Base-by-base conservation (phyloP, 2,329 filamentous ascomycete genomes). In the Aspergillus sp. region DNA sequence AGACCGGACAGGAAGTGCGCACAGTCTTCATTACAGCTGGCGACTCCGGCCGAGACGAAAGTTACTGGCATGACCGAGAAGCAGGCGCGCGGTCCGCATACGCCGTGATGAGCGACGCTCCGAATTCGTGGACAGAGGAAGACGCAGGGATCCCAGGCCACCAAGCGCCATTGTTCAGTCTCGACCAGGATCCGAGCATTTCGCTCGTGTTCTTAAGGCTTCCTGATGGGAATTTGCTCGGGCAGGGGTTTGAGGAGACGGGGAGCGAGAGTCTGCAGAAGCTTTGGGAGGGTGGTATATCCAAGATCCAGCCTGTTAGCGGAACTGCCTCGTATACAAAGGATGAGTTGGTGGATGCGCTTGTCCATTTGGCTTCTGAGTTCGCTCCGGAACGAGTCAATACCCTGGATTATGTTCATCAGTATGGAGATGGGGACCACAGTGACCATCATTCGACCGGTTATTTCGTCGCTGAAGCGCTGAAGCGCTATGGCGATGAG, bases 1-100 rank as follows among this genome's bases (percentile, higher is more conserved):
- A 55, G 2, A 50, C 55, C 15, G 60, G 62, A 2, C 54, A 45
- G 7, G 24, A 39, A 3, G 32, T 62, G 3, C 62, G 63, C 39
- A 64, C 63, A 6, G 36, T 65, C 53, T 65, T 60, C 44, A 42
- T 65, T 17, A 65, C 63, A 2, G 63, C 63, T 4, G 63, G 63
- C 13, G 63, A 65, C 13, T 60, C 62, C 8, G 63, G 62, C 4
- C 18, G 48, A 1, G 60, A 48, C 20, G 30, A 43, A 12, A 48
- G 12, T 30, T 65, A 64, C 53, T 64, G 63, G 62, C 41, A 11
- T 11, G 24, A 45, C n/a, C 63, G 62, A 2, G 51, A 65, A 43
- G 22, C 13, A 12, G 60, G 62, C 5, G 49, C 60, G 3, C 42
- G 51, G 2, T 58, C 60, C 4, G 58, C 62, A 4, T 64, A 65